These are phyloP conservation scores for Groenewaldozyma auringiensis DNA, from an alignment of 1,139 yeast genomes.

Conservation along the genomic window DNA sequence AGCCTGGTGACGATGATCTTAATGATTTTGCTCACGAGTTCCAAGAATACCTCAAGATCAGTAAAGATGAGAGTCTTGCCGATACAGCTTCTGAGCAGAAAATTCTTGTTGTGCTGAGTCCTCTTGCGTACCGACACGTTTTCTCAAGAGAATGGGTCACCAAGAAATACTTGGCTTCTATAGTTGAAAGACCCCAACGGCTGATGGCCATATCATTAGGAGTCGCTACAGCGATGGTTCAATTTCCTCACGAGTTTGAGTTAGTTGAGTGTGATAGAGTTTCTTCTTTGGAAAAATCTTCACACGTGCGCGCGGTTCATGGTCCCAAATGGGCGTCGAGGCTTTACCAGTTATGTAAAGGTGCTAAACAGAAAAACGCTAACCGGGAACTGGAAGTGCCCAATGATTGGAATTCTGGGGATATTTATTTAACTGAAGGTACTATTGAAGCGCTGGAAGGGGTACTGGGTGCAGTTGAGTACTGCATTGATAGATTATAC, in stretches of 20 bases:
- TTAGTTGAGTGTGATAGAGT: slow-evolving; percentile 44
- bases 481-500: slow-evolving; percentile 56
- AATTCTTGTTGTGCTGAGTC: slow-evolving; percentile 26
- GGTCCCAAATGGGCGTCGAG: slow-evolving; percentile 66
- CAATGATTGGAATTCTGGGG: slow-evolving; percentile 76
- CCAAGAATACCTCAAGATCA: slow-evolving; percentile 5
- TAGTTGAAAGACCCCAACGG: slow-evolving; percentile 81
- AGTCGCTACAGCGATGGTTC: slow-evolving; percentile 65
- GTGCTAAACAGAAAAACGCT: slow-evolving; percentile 49
- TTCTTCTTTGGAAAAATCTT: slow-evolving; percentile 40
- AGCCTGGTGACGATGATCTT: slow-evolving; percentile 5
- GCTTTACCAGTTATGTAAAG: slow-evolving; percentile 51
- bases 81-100: slow-evolving; percentile 5
- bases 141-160: slow-evolving; percentile 75
- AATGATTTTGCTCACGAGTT: slow-evolving; percentile 9
- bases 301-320: slow-evolving; percentile 68
- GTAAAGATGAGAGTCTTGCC: slow-evolving; percentile 1
- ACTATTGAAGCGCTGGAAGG: slow-evolving; percentile 73
- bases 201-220: slow-evolving; percentile 71
- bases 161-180: slow-evolving; percentile 56
- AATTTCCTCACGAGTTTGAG: slow-evolving; percentile 56
- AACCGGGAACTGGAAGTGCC: slow-evolving; percentile 65
- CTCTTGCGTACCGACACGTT: slow-evolving; percentile 43
- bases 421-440: slow-evolving; percentile 61
- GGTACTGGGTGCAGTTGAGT: slow-evolving; percentile 70